Evolutionary conservation across 768 basidiomycete species (phyloP).

Genomic region (Boletus sp.): DNA sequence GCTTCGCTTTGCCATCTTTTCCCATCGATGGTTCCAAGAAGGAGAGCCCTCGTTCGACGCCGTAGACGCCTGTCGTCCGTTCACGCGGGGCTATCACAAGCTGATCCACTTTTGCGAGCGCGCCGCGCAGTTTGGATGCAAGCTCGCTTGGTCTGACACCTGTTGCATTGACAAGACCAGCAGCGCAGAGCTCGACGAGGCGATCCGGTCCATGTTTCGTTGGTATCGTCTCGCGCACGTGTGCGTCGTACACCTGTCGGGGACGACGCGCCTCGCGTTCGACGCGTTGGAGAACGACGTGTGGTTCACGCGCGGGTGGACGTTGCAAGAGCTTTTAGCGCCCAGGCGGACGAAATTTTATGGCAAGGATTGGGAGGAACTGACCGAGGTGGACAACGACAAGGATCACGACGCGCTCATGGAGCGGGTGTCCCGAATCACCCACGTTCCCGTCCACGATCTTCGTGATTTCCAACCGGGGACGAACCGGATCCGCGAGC

Average conservation of each 20-base stretch:
- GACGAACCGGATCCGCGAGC: no score
- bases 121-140: constrained; percentile 8
- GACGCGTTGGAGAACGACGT: no score
- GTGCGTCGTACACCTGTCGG: constrained; percentile 16
- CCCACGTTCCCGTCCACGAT: no score
- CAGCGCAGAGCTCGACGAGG: constrained; percentile 17
- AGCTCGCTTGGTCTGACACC: constrained; percentile 17
- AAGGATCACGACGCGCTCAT: constrained; percentile 3
- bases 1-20: constrained; percentile 9
- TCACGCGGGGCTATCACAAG: constrained; percentile 12
- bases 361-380: constrained; percentile 5
- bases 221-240: constrained; percentile 14
- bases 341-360: constrained; percentile 11
- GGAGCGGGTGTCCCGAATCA: not conserved
- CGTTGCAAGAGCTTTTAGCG: constrained; percentile 14
- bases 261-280: not conserved
- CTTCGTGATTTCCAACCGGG: no score
- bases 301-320: constrained; percentile 17
- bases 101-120: constrained; percentile 10
- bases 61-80: not conserved
- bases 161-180: constrained; percentile 17
- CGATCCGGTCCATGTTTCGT: constrained; percentile 19
- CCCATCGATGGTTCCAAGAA: constrained; percentile 13
- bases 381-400: constrained; percentile 4
- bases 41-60: constrained; percentile 8